Evolutionary conservation across 306 rosid species (phyloP).

Genomic region (Vigna mungo): DNA sequence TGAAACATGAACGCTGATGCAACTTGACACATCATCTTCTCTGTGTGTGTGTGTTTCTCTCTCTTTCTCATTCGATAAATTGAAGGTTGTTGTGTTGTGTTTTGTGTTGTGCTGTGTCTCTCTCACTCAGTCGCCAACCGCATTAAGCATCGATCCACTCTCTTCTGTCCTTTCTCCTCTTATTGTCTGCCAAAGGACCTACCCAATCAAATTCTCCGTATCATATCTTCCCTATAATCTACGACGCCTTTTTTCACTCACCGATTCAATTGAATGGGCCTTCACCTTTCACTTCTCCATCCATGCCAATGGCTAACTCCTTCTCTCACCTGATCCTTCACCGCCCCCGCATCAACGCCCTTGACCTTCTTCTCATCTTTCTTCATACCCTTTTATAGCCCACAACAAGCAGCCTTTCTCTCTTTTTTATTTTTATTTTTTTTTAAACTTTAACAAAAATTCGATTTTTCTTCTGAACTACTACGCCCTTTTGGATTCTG

Average conservation of each 20-base stretch:
- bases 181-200: background rate
- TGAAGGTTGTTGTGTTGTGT: background rate
- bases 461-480: constrained; percentile 14
- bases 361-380: constrained; percentile 88
- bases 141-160: background rate
- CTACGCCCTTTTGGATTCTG: constrained; percentile 37
- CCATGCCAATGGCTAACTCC: constrained; percentile 63
- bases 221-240: constrained; percentile 6
- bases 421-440: background rate
- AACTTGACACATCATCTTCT: background rate
- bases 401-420: background rate
- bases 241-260: background rate
- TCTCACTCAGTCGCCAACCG: background rate
- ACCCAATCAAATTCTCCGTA: background rate
- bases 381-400: constrained; percentile 85
- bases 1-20: too few relatives aligned
- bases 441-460: background rate
- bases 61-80: background rate
- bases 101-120: background rate
- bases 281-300: constrained; percentile 46
- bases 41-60: too few relatives aligned
- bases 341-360: constrained; percentile 71
- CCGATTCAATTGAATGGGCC: constrained; percentile 70
- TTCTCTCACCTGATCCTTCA: constrained; percentile 56
- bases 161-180: background rate